phyloP scores from a whole-genome alignment of 129 eudicot species.

The Escallonia rubra region DNA sequence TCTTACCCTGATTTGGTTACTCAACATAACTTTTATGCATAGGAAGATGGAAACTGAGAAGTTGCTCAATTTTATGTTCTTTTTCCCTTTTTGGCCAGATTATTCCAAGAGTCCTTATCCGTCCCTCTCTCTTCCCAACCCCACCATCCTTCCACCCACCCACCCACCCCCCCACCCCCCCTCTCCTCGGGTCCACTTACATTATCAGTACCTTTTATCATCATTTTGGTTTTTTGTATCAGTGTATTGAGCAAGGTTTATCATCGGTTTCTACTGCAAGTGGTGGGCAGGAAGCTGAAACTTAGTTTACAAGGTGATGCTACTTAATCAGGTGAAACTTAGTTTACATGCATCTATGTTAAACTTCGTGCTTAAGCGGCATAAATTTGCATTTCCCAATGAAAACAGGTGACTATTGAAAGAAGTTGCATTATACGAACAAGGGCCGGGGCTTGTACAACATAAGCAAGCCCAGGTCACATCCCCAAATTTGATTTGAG shows the following conservation, averaged over 20 bases:
- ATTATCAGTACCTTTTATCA: neutral
- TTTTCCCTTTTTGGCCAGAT: neutral
- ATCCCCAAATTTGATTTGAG: too few species aligned
- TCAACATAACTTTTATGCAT: neutral
- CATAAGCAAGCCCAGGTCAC: too few species aligned
- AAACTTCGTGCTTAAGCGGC: neutral
- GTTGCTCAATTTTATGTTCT: neutral
- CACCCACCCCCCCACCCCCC: too few species aligned
- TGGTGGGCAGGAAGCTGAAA: constrained; percentile 20
- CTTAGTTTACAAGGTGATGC: constrained; percentile 19
- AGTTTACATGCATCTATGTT: neutral
- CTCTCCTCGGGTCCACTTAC: neutral
- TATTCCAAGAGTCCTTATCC: neutral
- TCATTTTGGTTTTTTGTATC: constrained; percentile 2
- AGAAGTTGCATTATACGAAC: too few species aligned
- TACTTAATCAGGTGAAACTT: neutral
- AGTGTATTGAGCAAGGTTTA: constrained; percentile 90
- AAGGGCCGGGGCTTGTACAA: too few species aligned
- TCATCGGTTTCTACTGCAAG: constrained; percentile 34
- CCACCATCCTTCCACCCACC: neutral
- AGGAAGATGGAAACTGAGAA: neutral
- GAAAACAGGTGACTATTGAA: too few species aligned
- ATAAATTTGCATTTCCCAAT: neutral
- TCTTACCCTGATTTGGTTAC: neutral
- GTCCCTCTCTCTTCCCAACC: neutral